Base-by-base conservation (phyloP, 176 grass and related monocot species). In the Rhynchospora tenuis region DNA sequence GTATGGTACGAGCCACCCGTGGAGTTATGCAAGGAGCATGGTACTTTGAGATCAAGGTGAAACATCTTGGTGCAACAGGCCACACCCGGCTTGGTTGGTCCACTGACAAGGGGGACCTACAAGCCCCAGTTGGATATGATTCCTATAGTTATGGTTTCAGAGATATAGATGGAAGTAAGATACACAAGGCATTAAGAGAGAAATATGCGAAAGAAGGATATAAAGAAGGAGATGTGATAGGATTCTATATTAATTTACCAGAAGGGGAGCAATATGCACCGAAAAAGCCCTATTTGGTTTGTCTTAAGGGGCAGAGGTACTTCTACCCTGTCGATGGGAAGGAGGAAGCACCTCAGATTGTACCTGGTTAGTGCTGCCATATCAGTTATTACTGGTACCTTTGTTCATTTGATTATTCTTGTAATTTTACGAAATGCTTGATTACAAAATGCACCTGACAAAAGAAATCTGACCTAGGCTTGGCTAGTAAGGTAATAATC, bases 61-160 rank as follows among this genome's bases (percentile, higher is more conserved):
- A 84, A 61, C 89, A 76, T 86, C 86, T 94, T 10, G 90, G 90
- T 5, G 62, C 81, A 50, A 84, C 82, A 0, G 95, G 95, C 19
- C 92, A 91, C 82, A 90, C 95, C 23, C 86, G 95, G 11, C 89
- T 98, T 13, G 95, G 95, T 1, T 95, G 95, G 95, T 91, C 90
- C 5, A 98, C 90, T 52, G 91, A 93, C 60, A 94, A 78, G 66
- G 90, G 92, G n/a, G 95, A 94, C 87, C 89, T 98, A 47, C 92
- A 93, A 83, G 91, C 95, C 1, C 95, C 92, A 7, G 95, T 94
- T 0, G 95, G 95, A 1, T 90, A 87, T 11, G 95, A 98, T 12
- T 83, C 79, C 7, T 88, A 88, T 84, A 90, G 95, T 63, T 98
- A 88, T 17, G 93, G 89, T 10, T 94, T 93, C 57, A 91, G 90